Conservation (phyloP, 192 early-diverging fungal species). For the Backusella australiensis region DNA sequence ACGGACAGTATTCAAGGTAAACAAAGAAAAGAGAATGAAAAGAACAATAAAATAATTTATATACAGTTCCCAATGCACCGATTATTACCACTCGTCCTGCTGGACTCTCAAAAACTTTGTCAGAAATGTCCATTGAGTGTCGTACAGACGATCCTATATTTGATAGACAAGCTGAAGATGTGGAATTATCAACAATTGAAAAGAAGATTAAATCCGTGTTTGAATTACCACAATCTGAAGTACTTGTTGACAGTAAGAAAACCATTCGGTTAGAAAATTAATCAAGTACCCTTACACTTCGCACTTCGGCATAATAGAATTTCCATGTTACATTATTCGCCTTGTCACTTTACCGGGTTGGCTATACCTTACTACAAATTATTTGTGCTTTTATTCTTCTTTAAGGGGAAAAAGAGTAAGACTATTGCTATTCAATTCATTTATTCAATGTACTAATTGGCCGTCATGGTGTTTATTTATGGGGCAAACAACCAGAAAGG, state of each 20-base stretch:
- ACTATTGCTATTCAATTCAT: neutral
- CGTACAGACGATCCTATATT: neutral
- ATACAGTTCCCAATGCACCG: neutral
- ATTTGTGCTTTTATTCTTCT: constrained; percentile 62
- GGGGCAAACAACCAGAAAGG: constrained; percentile 34
- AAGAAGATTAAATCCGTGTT: constrained; percentile 4
- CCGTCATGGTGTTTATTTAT: neutral
- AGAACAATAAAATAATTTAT: neutral
- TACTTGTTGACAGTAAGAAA: constrained; percentile 8
- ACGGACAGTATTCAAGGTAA: neutral
- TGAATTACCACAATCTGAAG: constrained; percentile 8
- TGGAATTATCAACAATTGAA: neutral
- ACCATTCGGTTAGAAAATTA: neutral
- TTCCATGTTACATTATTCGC: constrained; percentile 58
- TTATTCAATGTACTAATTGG: neutral
- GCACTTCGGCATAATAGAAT: constrained; percentile 40
- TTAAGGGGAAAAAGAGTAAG: constrained; percentile 50
- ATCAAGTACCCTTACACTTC: neutral
- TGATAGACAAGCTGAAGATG: neutral
- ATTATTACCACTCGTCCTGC: neutral
- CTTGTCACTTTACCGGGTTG: constrained; percentile 61
- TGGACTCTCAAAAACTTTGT: neutral
- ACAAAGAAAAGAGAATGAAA: neutral
- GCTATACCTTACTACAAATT: constrained; percentile 56
- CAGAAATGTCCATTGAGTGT: constrained; percentile 9